Evolutionary conservation across 83 land plant genomes (phyloP), one percentile per base, ranked within the genome.

Genomic region (Picea abies): DNA sequence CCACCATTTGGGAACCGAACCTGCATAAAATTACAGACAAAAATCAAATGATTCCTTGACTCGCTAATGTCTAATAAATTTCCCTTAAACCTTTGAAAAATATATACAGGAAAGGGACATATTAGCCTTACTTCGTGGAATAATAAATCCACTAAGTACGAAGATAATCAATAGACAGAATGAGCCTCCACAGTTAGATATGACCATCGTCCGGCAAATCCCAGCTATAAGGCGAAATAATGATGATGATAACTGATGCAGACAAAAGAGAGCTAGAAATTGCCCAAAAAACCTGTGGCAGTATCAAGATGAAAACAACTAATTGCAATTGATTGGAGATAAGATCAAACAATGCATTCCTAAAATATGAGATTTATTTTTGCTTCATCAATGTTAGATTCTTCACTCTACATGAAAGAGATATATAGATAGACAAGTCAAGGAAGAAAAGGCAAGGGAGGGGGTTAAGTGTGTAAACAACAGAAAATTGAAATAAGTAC

Each of bases 1-100:
- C 86, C 93, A 84, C 92, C 95, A 96, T 49, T 61, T 60, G 44
- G 94, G 94, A 66, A 94, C 77, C 29, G 85, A 72, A 22, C 68
- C 96, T 93, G 92, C 62, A 78, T 79, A 22, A 15, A 47, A 49
- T 6, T n/a, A 75, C 78, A 37, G 22, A 49, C 58, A 47, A 75
- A 44, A 22, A 25, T 75, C 60, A 47, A 47, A 19, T 75, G 32
- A 26, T 29, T 47, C n/a, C 78, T 47, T 12, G 58, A 22, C 23
- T 4, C 58, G 14, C 12, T 75, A 22, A 47, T 20, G 49, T 10
- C 5, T 10, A 37, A 62, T 22, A 75, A 41, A 10, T 44, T 44
- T 41, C 22, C 22, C 23, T 10, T n/a, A n/a, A 4, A 20, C 22
- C 49, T 75, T 23, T 12, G 6, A 75, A 75, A 75, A 3, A 44